These are phyloP conservation scores for Liquidambar formosana DNA, from an alignment of 164 flowering plant species.

Conservation along the genomic window DNA sequence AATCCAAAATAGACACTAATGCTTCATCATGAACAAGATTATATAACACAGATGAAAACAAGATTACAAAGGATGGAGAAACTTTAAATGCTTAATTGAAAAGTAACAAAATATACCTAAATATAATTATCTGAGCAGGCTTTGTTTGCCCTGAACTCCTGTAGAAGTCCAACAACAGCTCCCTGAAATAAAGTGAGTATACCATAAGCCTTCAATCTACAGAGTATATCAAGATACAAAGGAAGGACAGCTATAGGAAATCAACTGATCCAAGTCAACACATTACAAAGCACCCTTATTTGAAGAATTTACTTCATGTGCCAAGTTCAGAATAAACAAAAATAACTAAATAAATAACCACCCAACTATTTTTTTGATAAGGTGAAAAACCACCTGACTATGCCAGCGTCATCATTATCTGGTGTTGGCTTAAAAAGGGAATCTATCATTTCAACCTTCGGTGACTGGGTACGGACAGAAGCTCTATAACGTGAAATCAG, in stretches of 20 bases:
- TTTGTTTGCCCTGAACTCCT: slow-evolving; percentile 1
- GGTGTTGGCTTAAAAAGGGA: slow-evolving; percentile 1
- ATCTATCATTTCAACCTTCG: slow-evolving; percentile 3
- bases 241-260: not conserved
- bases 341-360: not conserved
- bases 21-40: too few relatives aligned
- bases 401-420: not conserved
- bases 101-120: not conserved
- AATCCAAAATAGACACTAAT: too few relatives aligned
- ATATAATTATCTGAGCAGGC: slow-evolving; percentile 1
- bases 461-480: not conserved
- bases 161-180: not conserved
- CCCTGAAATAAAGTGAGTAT: not conserved
- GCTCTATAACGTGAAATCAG: not conserved
- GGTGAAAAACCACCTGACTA: not conserved
- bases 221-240: not conserved
- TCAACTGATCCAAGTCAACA: not conserved
- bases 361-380: too few relatives aligned
- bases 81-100: too few relatives aligned
- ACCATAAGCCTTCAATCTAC: not conserved
- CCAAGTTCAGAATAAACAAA: not conserved
- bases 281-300: not conserved
- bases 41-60: too few relatives aligned
- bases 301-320: not conserved
- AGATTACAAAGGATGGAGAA: too few relatives aligned